phyloP scores from a whole-genome alignment of 2,329 filamentous ascomycete genomes.

The Dactylella cylindrospora region DNA sequence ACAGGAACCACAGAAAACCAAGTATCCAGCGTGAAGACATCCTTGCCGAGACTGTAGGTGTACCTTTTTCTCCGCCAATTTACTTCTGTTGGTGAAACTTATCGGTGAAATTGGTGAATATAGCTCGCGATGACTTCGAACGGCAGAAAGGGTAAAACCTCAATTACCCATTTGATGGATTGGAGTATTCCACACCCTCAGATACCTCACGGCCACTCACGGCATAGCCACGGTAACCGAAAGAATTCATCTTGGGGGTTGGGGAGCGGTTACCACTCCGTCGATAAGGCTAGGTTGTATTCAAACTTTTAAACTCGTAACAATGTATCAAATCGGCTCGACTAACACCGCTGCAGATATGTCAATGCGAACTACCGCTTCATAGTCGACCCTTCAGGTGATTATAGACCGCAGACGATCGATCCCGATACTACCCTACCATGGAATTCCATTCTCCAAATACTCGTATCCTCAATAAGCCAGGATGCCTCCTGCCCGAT shows the following conservation, averaged over 20 bases:
- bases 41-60: slow-evolving; percentile 74
- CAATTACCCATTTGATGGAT: slow-evolving; percentile 94
- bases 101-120: slow-evolving; percentile 45
- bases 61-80: slow-evolving; percentile 1
- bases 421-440: slow-evolving; percentile 88
- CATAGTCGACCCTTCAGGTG: slow-evolving; percentile 78
- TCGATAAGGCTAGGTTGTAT: slow-evolving; percentile 79
- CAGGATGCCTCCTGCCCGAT: slow-evolving; percentile 90
- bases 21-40: slow-evolving; percentile 69
- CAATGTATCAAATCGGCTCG: background rate
- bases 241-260: slow-evolving; percentile 78
- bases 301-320: background rate
- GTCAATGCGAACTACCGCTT: slow-evolving; percentile 98
- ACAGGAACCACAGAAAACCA: slow-evolving; percentile 77
- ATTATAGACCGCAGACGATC: slow-evolving; percentile 75
- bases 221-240: slow-evolving; percentile 57
- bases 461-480: slow-evolving; percentile 85
- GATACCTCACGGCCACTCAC: slow-evolving; percentile 59
- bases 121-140: slow-evolving; percentile 64
- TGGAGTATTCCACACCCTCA: slow-evolving; percentile 78
- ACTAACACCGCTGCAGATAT: slow-evolving; percentile 59
- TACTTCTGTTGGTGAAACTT: slow-evolving; percentile 30
- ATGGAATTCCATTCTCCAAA: slow-evolving; percentile 87
- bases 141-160: slow-evolving; percentile 86
- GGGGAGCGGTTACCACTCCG: slow-evolving; percentile 84